A percentile compares a stretch with the other conserved stretches of the same genome.
These are phyloP conservation scores for Cryptococcus floricola DNA, from an alignment of 1,284 basidiomycete species.

Conservation along the genomic window DNA sequence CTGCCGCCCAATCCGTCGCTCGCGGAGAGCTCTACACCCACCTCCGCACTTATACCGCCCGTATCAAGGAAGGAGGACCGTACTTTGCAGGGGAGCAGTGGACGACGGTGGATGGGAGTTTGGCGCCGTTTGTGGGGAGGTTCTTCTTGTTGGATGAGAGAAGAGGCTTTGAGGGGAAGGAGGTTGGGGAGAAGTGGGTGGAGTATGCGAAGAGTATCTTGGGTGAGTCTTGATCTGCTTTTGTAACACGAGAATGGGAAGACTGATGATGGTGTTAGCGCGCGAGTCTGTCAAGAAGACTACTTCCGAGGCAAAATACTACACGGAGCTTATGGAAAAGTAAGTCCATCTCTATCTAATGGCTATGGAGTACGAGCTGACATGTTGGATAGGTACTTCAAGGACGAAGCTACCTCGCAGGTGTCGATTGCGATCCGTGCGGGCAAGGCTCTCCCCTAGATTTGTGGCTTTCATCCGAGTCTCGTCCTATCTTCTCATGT, in stretches of 20 bases:
- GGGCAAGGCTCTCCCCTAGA: too few relatives aligned
- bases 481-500: too few relatives aligned
- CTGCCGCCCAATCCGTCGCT: conserved; percentile 11
- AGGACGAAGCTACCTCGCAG: too few relatives aligned
- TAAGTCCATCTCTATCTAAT: background rate
- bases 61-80: conserved; percentile 11
- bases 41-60: conserved; percentile 10
- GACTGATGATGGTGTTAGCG: conserved; percentile 1
- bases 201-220: conserved; percentile 15
- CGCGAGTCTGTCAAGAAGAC: conserved; percentile 21
- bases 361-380: too few relatives aligned
- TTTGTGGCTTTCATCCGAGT: too few relatives aligned
- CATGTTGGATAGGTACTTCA: too few relatives aligned
- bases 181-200: conserved; percentile 16
- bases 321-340: conserved; percentile 13
- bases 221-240: conserved; percentile 9
- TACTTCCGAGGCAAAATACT: conserved; percentile 19
- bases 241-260: background rate
- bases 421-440: too few relatives aligned
- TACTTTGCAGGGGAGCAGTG: conserved; percentile 24
- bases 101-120: conserved; percentile 18
- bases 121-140: conserved; percentile 22
- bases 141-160: conserved; percentile 21
- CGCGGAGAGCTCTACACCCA: conserved; percentile 14
- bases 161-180: conserved; percentile 13